phyloP scores from a whole-genome alignment of 768 basidiomycete species.

The Paxillus involutus region DNA sequence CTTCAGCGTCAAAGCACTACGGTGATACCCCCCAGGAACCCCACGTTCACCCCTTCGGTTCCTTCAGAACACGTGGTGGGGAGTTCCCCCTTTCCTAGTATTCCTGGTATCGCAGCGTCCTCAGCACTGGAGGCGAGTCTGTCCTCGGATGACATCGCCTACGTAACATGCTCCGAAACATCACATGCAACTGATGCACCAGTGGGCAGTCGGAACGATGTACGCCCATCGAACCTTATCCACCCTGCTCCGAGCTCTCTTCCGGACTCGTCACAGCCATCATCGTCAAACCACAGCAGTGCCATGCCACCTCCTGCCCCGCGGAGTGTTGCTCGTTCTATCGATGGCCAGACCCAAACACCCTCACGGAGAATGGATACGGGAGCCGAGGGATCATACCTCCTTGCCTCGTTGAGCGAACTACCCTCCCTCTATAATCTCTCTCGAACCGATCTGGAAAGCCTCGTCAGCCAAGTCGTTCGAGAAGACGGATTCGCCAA shows the following conservation, averaged over 20 bases:
- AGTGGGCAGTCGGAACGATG: background rate
- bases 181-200: constrained; percentile 9
- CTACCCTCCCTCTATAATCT: constrained; percentile 53
- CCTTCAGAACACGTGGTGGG: background rate
- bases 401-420: constrained; percentile 44
- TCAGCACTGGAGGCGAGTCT: constrained; percentile 8
- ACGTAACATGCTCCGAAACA: constrained; percentile 28
- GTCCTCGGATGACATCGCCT: constrained; percentile 29
- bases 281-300: constrained; percentile 24
- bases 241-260: constrained; percentile 17
- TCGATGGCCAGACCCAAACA: constrained; percentile 3
- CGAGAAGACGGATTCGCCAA: constrained; percentile 75
- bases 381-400: constrained; percentile 11
- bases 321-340: constrained; percentile 9
- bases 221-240: background rate
- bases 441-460: constrained; percentile 51
- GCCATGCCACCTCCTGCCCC: constrained; percentile 30
- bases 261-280: constrained; percentile 33
- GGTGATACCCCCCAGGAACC: background rate
- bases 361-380: constrained; percentile 6
- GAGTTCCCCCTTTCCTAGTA: background rate
- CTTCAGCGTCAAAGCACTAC: constrained; percentile 5
- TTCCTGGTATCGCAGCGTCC: constrained; percentile 1
- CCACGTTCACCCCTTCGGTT: constrained; percentile 3
- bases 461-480: constrained; percentile 57